Percentiles rank a stretch among this genome's conserved stretches.
Evolutionary conservation across 2,329 filamentous ascomycete genomes (phyloP).

Genomic region (Pseudofabraea citricarpa): DNA sequence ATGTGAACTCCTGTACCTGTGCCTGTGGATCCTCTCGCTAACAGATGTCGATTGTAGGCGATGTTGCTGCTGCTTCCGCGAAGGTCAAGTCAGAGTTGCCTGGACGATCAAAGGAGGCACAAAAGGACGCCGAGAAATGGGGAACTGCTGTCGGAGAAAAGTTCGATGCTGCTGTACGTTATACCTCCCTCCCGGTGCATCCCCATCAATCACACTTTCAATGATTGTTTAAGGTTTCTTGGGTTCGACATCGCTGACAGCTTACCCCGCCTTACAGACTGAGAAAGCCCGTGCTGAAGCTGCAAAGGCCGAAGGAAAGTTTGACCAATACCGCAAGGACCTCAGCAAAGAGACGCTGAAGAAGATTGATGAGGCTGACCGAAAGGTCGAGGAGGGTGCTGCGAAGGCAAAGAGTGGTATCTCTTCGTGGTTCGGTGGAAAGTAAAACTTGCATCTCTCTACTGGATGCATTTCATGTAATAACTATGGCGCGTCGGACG

Average conservation of each 20-base stretch:
- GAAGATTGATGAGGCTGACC: conserved; percentile 79
- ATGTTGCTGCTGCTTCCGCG: conserved; percentile 64
- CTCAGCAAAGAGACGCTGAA: conserved; percentile 59
- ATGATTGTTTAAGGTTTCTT: too few relatives aligned
- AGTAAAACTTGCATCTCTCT: too few relatives aligned
- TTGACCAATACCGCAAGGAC: conserved; percentile 56
- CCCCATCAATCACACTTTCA: too few relatives aligned
- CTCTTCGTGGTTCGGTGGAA: conserved; percentile 78
- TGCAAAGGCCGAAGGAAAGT: conserved; percentile 54
- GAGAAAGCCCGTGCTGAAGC: conserved; percentile 60
- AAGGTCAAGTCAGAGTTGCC: conserved; percentile 64
- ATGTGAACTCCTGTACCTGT: conserved; percentile 28
- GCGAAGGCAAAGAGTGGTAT: conserved; percentile 79
- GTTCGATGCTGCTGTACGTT: conserved; percentile 65
- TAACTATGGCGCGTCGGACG: too few relatives aligned
- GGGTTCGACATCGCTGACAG: too few relatives aligned
- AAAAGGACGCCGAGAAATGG: conserved; percentile 60
- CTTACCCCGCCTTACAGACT: conserved; percentile 39
- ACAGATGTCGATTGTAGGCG: conserved; percentile 48
- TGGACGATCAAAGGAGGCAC: conserved; percentile 53
- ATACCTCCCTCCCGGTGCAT: too few relatives aligned
- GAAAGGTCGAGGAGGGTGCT: conserved; percentile 72
- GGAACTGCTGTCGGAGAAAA: conserved; percentile 59
- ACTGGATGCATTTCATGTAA: too few relatives aligned
- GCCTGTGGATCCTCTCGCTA: background rate